Evolutionary conservation across 257 asterid genomes (phyloP), one percentile per base, ranked within the genome.

Genomic region (Oldenlandia corymbosa): DNA sequence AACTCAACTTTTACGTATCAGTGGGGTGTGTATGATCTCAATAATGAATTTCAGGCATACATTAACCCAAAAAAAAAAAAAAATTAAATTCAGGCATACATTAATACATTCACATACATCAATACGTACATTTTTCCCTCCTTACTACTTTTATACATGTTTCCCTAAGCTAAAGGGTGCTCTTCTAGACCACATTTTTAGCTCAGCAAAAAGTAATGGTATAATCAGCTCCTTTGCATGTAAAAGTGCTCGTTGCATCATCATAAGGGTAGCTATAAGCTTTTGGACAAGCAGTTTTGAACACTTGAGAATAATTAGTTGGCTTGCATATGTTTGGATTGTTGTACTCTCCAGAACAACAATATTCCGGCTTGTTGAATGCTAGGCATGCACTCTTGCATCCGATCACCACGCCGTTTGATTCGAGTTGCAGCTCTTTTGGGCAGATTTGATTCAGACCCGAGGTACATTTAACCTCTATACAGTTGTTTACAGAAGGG

Each of bases 261-360:
- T 89, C 96, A 30, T 67, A 85, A 16, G 95, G 74, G 61, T 82
- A 85, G 76, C 90, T 84, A 46, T 80, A 85, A n/a, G 90, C 74
- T 0, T 70, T 72, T 1, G 85, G 94, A 73, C 96, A 84, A 59
- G 80, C 74, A 28, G 8, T 67, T 76, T 88, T 86, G 73, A 88
- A 84, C 42, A 71, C 37, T 71, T 46, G 51, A 3, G 94, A 88
- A 60, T 83, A 88, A 5, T 36, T 58, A 6, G 73, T 75, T 5
- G 91, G 88, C 63, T 77, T 77, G 76, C 95, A 88, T 23, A 45
- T 58, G 10, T 48, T 32, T 2, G 96, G 95, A 45, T 30, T 70
- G 71, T 73, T 79, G 78, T 58, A 81, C 32, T 5, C 73, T 8
- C 81, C 92, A 0, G 81, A 37, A 60, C 96, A 86, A 58, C 95